Evolutionary conservation across 2,329 filamentous ascomycete genomes (phyloP).

Genomic region (Beauveria rudraprayagi): DNA sequence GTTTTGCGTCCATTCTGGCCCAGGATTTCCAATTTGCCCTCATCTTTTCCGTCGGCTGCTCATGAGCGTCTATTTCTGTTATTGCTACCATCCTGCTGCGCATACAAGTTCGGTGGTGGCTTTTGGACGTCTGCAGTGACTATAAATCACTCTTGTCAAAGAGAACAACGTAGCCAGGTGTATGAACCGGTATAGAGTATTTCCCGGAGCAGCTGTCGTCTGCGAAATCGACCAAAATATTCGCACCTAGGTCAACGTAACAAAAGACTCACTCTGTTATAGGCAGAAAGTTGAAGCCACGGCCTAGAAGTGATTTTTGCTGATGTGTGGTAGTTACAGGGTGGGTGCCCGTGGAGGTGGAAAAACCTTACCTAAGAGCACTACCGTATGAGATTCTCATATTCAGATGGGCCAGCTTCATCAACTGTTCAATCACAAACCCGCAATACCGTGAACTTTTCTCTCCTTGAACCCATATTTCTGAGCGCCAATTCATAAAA

Average conservation of each 20-base stretch:
- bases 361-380: slow-evolving; percentile 3
- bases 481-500: neutral
- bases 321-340: neutral
- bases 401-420: neutral
- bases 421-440: neutral
- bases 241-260: neutral
- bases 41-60: slow-evolving; percentile 65
- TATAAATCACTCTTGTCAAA: too few relatives aligned
- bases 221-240: neutral
- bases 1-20: slow-evolving; percentile 48
- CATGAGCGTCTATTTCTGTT: slow-evolving; percentile 61
- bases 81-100: slow-evolving; percentile 14
- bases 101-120: neutral
- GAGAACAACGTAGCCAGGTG: neutral
- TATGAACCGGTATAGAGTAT: neutral
- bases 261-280: neutral
- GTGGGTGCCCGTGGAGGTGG: neutral
- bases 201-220: too few relatives aligned
- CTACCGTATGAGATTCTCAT: neutral
- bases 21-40: slow-evolving; percentile 68
- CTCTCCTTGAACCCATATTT: too few relatives aligned
- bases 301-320: neutral
- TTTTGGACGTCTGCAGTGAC: too few relatives aligned
- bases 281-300: neutral
- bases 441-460: neutral